These are phyloP conservation scores for Cryptococcus sp. DNA, from an alignment of 1,284 basidiomycete species.

Conservation along the genomic window DNA sequence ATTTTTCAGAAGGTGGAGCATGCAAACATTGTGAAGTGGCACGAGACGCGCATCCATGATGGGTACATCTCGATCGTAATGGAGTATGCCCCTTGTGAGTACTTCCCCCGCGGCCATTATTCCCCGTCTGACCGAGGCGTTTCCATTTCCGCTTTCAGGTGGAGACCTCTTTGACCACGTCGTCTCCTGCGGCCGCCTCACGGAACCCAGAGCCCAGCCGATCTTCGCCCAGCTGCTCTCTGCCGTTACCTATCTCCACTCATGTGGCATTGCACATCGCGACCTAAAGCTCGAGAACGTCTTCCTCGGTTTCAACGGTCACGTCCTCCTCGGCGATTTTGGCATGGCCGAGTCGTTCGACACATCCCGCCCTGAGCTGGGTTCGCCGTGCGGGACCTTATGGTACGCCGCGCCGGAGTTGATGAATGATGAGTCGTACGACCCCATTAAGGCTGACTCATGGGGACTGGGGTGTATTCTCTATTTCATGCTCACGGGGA, in stretches of 20 bases:
- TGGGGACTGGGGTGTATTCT: neutral
- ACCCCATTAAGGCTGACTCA: neutral
- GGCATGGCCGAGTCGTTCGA: slow-evolving; percentile 91
- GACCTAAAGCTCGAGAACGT: slow-evolving; percentile 97
- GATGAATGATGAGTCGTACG: slow-evolving; percentile 63
- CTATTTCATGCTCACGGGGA: too few relatives aligned
- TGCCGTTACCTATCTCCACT: slow-evolving; percentile 78
- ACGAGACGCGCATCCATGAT: too few relatives aligned
- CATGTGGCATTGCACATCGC: slow-evolving; percentile 87
- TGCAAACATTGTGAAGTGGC: too few relatives aligned
- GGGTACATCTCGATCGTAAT: neutral
- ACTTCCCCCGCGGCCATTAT: neutral
- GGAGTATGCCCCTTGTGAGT: neutral
- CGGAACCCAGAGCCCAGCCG: neutral
- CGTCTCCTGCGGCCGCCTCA: neutral
- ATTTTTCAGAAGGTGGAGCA: too few relatives aligned
- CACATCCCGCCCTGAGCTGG: slow-evolving; percentile 70
- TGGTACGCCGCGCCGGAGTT: slow-evolving; percentile 96
- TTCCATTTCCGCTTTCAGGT: neutral
- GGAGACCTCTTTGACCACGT: neutral
- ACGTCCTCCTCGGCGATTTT: slow-evolving; percentile 91
- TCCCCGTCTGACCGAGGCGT: neutral
- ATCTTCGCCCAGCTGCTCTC: slow-evolving; percentile 55
- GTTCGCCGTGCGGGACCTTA: slow-evolving; percentile 79
- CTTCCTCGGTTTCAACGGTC: slow-evolving; percentile 68